These are phyloP conservation scores for Cubamyces sp. DNA, from an alignment of 768 basidiomycete species.

Conservation along the genomic window DNA sequence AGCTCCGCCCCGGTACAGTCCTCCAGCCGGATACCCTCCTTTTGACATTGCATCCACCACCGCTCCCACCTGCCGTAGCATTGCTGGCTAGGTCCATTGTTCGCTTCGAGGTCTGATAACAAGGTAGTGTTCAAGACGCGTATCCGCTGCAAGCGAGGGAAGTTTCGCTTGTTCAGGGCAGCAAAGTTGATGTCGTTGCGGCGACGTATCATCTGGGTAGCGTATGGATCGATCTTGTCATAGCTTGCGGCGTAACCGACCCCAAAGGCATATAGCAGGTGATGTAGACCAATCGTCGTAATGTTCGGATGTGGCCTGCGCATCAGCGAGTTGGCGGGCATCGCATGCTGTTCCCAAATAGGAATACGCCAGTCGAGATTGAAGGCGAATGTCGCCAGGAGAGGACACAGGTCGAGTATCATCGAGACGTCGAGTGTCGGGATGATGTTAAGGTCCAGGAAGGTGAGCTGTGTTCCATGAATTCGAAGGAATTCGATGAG, in stretches of 20 bases:
- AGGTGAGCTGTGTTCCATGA: constrained; percentile 61
- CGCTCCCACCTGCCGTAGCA: constrained; percentile 62
- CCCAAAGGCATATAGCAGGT: constrained; percentile 70
- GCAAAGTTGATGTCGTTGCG: constrained; percentile 71
- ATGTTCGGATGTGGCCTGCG: constrained; percentile 60
- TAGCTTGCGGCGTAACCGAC: constrained; percentile 55
- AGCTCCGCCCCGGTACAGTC: constrained; percentile 74
- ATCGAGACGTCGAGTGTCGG: constrained; percentile 58
- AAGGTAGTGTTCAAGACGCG: constrained; percentile 60
- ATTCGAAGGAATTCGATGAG: constrained; percentile 57
- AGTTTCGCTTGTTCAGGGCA: constrained; percentile 55
- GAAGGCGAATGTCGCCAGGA: constrained; percentile 66
- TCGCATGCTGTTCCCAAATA: constrained; percentile 25
- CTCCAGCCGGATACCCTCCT: constrained; percentile 61
- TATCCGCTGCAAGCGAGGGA: constrained; percentile 63
- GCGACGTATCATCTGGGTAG: constrained; percentile 44
- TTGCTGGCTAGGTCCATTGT: constrained; percentile 49
- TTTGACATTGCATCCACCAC: constrained; percentile 64
- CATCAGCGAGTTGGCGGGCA: constrained; percentile 43
- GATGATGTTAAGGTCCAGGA: constrained; percentile 68
- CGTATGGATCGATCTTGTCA: constrained; percentile 46
- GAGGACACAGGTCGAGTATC: constrained; percentile 67
- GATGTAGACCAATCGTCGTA: constrained; percentile 67
- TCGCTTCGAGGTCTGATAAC: constrained; percentile 58
- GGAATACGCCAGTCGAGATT: constrained; percentile 74